Evolutionary conservation across 176 grass and related monocot genomes (phyloP).

Genomic region (Triticum dicoccoides): DNA sequence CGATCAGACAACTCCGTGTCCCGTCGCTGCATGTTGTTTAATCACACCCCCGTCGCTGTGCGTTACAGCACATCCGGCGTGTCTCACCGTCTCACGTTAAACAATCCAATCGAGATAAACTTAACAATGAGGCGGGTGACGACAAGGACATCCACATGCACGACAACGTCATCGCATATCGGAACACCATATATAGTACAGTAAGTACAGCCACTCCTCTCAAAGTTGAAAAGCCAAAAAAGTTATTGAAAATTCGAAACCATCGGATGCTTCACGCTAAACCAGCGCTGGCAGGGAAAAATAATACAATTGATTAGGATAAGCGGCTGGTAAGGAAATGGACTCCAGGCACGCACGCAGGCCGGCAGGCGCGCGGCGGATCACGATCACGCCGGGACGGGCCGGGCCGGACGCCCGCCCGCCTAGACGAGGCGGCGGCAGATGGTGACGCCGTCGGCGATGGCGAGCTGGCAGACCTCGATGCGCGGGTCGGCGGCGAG

Average conservation of each 20-base stretch:
- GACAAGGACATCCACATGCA: background rate
- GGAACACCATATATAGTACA: too few relatives aligned
- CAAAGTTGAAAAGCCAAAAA: background rate
- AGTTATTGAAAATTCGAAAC: background rate
- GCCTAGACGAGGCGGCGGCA: conserved; percentile 2
- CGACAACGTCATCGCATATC: background rate
- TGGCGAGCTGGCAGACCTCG: conserved; percentile 16
- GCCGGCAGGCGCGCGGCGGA: too few relatives aligned
- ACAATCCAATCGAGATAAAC: background rate
- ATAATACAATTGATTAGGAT: background rate
- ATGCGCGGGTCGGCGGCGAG: conserved; percentile 20
- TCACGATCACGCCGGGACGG: background rate
- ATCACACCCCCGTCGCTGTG: too few relatives aligned
- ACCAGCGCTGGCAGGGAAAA: background rate
- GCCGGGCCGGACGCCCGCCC: background rate
- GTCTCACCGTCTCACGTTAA: background rate
- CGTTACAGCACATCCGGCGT: too few relatives aligned
- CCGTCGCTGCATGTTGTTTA: too few relatives aligned
- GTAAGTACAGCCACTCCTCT: background rate
- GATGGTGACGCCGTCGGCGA: conserved; percentile 19
- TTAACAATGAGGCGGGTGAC: background rate
- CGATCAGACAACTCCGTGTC: too few relatives aligned
- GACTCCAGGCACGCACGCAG: background rate
- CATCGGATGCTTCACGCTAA: background rate
- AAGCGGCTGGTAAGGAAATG: background rate